phyloP scores from a whole-genome alignment of 1,284 basidiomycete genomes.

The Lentinula novae-zelandiae region DNA sequence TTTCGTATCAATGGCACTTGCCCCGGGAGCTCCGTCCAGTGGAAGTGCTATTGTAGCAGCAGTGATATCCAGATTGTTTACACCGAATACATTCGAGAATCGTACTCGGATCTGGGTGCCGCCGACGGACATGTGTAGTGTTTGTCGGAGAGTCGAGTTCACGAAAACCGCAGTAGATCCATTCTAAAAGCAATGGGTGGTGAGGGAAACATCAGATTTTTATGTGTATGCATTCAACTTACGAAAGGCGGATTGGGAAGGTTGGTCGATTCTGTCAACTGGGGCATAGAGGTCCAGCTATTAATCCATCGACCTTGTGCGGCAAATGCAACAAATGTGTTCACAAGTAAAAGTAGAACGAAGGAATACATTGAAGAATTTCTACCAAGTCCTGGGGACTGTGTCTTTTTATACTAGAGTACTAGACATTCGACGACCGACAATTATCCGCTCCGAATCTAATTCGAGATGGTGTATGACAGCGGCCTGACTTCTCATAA shows the following conservation, averaged over 20 bases:
- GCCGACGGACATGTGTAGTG: slow-evolving; percentile 38
- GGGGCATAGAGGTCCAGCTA: slow-evolving; percentile 36
- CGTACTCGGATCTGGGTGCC: slow-evolving; percentile 38
- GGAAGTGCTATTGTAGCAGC: slow-evolving; percentile 40
- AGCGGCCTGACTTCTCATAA: too few species aligned
- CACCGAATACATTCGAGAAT: slow-evolving; percentile 46
- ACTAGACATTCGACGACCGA: not conserved
- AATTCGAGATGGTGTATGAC: too few species aligned
- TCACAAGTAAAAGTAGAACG: not conserved
- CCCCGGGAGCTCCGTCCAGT: slow-evolving; percentile 31
- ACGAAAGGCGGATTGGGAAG: slow-evolving; percentile 39
- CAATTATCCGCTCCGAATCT: too few species aligned
- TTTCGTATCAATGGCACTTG: slow-evolving; percentile 28
- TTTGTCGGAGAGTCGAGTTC: slow-evolving; percentile 48
- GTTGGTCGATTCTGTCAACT: slow-evolving; percentile 40
- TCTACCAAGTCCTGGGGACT: not conserved
- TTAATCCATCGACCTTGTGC: slow-evolving; percentile 3
- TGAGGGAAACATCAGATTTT: slow-evolving; percentile 17
- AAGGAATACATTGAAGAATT: not conserved
- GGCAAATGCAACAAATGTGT: not conserved
- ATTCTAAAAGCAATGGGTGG: slow-evolving; percentile 18
- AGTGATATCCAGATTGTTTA: slow-evolving; percentile 39
- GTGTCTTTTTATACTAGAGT: not conserved
- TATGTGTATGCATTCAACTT: slow-evolving; percentile 4
- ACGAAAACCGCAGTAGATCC: slow-evolving; percentile 29